phyloP scores from a whole-genome alignment of 2,329 filamentous ascomycete species.

The Paecilomyces variotii region DNA sequence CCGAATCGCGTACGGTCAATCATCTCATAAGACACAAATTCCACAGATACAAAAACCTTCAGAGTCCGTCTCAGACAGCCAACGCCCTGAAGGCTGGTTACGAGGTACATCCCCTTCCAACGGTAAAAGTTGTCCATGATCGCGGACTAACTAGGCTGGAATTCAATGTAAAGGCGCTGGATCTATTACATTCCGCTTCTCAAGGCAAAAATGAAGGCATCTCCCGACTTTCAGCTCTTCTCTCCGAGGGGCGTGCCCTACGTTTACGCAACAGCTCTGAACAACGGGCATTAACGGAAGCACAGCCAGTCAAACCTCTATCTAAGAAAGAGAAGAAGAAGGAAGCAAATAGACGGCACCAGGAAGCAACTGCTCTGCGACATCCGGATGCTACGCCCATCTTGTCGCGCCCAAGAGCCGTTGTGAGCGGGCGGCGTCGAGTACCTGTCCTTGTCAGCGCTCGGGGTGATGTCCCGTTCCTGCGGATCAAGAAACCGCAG shows the following conservation, averaged over 20 bases:
- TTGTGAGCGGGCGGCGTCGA: slow-evolving; percentile 28
- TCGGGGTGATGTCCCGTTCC: slow-evolving; percentile 30
- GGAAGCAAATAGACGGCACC: slow-evolving; percentile 15
- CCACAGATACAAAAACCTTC: slow-evolving; percentile 26
- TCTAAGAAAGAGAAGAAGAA: slow-evolving; percentile 16
- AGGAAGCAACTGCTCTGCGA: slow-evolving; percentile 19
- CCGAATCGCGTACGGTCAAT: slow-evolving; percentile 17
- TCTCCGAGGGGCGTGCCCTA: slow-evolving; percentile 16
- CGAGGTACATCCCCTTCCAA: slow-evolving; percentile 19
- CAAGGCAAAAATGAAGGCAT: slow-evolving; percentile 18
- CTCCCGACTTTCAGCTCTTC: slow-evolving; percentile 16
- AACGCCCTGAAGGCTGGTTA: slow-evolving; percentile 36
- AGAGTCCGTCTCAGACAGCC: slow-evolving; percentile 30
- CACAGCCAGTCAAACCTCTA: slow-evolving; percentile 13
- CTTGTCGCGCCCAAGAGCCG: slow-evolving; percentile 24
- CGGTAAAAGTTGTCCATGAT: not conserved
- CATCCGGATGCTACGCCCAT: slow-evolving; percentile 28
- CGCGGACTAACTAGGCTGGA: not conserved
- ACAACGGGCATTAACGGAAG: slow-evolving; percentile 12
- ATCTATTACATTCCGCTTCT: slow-evolving; percentile 27
- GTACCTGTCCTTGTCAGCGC: slow-evolving; percentile 35
- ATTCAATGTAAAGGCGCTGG: slow-evolving; percentile 22
- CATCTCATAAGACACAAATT: slow-evolving; percentile 30
- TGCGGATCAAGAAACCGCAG: slow-evolving; percentile 39
- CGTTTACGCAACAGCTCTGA: slow-evolving; percentile 13